These are phyloP conservation scores for Posidonia australis DNA, from an alignment of 106 monocot species.

Conservation along the genomic window DNA sequence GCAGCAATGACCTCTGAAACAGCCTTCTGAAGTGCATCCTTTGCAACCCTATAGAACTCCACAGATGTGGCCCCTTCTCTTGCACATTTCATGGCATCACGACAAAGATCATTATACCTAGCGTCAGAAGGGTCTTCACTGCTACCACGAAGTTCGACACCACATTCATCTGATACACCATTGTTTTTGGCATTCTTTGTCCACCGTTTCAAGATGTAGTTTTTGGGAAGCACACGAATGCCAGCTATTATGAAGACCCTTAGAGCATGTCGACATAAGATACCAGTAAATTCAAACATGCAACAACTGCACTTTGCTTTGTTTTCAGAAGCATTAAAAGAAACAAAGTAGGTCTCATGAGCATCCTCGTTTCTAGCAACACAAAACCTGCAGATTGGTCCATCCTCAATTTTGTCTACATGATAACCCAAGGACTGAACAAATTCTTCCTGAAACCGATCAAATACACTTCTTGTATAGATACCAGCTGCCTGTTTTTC, in stretches of 20 bases:
- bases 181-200: slow-evolving; percentile 18
- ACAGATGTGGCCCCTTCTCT: slow-evolving; percentile 13
- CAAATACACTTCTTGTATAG: slow-evolving; percentile 17
- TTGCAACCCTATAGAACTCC: slow-evolving; percentile 18
- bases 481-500: slow-evolving; percentile 24
- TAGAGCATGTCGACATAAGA: slow-evolving; percentile 18
- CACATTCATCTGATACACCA: slow-evolving; percentile 11
- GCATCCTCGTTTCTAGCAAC: slow-evolving; percentile 11
- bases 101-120: slow-evolving; percentile 20
- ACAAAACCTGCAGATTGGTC: slow-evolving; percentile 7
- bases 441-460: slow-evolving; percentile 25
- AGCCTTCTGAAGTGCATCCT: slow-evolving; percentile 21
- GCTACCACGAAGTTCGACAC: neutral
- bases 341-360: slow-evolving; percentile 7
- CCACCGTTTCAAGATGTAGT: slow-evolving; percentile 17
- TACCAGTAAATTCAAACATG: slow-evolving; percentile 18
- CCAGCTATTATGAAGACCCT: slow-evolving; percentile 16
- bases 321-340: slow-evolving; percentile 10
- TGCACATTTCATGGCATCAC: slow-evolving; percentile 18
- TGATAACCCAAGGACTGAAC: slow-evolving; percentile 23
- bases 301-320: slow-evolving; percentile 21
- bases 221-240: slow-evolving; percentile 13
- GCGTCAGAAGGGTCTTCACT: slow-evolving; percentile 11
- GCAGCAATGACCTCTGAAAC: slow-evolving; percentile 11
- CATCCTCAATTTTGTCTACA: slow-evolving; percentile 19